Evolutionary conservation across 2,329 filamentous ascomycete genomes (phyloP).

Genomic region (Chlorencoelia australis): DNA sequence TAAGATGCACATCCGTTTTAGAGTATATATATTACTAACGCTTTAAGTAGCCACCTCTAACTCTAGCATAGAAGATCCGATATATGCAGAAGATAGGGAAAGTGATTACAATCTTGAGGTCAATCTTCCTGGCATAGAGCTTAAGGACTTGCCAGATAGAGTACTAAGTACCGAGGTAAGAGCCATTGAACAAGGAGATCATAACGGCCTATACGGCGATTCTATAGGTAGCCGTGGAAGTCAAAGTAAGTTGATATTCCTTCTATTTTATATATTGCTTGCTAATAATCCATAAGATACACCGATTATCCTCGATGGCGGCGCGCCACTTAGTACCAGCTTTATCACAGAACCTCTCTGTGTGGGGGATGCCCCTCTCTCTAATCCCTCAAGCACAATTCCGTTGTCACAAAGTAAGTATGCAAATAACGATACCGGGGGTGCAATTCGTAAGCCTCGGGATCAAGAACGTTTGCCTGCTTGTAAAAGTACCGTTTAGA

Average conservation of each 20-base stretch:
- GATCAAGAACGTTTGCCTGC: conserved; percentile 1
- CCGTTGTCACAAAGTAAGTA: neutral
- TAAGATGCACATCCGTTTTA: neutral
- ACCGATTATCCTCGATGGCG: neutral
- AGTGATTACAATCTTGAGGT: neutral
- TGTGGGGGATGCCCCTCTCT: neutral
- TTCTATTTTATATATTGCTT: neutral
- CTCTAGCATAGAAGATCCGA: neutral
- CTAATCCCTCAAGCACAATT: conserved; percentile 1
- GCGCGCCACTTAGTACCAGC: neutral
- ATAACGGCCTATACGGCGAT: neutral
- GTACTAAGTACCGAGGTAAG: neutral
- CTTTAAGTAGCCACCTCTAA: neutral
- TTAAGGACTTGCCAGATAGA: neutral
- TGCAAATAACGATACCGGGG: neutral
- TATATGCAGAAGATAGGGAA: neutral
- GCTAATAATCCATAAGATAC: neutral
- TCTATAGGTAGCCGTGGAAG: neutral
- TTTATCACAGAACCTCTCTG: neutral
- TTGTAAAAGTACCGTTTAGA: conserved; percentile 1
- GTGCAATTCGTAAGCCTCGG: neutral
- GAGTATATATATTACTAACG: neutral
- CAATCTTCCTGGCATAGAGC: neutral
- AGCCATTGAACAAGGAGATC: neutral
- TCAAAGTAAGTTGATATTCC: neutral